Conservation (phyloP, 2,329 filamentous ascomycete genomes). For the Rhynchosporium secalis region DNA sequence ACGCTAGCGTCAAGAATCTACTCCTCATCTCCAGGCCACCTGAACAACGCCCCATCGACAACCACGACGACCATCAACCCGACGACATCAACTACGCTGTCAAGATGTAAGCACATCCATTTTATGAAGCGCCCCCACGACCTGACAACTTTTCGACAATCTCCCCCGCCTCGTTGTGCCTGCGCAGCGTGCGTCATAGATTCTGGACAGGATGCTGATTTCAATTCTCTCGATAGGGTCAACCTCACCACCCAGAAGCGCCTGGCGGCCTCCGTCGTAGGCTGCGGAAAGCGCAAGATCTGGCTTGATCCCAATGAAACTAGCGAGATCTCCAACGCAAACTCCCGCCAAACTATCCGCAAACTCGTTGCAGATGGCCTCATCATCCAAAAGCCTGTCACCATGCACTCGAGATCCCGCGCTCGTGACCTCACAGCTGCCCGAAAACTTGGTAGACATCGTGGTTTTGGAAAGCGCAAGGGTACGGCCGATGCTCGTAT, state of each 20-base stretch:
- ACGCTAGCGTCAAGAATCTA: slow-evolving; percentile 11
- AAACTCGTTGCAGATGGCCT: slow-evolving; percentile 99
- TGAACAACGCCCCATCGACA: slow-evolving; percentile 33
- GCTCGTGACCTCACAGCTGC: slow-evolving; percentile 94
- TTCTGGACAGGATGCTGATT: slow-evolving; percentile 30
- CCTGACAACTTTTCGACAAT: neutral
- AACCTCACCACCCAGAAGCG: slow-evolving; percentile 99
- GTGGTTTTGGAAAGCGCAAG: slow-evolving; percentile 99
- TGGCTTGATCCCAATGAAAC: slow-evolving; percentile 99
- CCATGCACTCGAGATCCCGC: slow-evolving; percentile 98
- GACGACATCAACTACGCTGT: slow-evolving; percentile 36
- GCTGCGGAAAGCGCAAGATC: slow-evolving; percentile 99
- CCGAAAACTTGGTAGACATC: slow-evolving; percentile 93
- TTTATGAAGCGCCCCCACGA: neutral
- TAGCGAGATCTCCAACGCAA: slow-evolving; percentile 99
- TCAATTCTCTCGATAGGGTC: slow-evolving; percentile 67
- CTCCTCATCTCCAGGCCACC: slow-evolving; percentile 22
- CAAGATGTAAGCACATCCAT: slow-evolving; percentile 38
- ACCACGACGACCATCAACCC: slow-evolving; percentile 37
- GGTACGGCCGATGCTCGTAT: slow-evolving; percentile 99
- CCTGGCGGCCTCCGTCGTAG: slow-evolving; percentile 96
- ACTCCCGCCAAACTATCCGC: slow-evolving; percentile 99
- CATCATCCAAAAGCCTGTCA: slow-evolving; percentile 99
- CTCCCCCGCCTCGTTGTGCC: neutral
- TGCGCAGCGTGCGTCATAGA: slow-evolving; percentile 28